A percentile compares a stretch with the other conserved stretches of the same genome.
phyloP scores from a whole-genome alignment of 2,329 filamentous ascomycete species.

The Penicillium sp. region DNA sequence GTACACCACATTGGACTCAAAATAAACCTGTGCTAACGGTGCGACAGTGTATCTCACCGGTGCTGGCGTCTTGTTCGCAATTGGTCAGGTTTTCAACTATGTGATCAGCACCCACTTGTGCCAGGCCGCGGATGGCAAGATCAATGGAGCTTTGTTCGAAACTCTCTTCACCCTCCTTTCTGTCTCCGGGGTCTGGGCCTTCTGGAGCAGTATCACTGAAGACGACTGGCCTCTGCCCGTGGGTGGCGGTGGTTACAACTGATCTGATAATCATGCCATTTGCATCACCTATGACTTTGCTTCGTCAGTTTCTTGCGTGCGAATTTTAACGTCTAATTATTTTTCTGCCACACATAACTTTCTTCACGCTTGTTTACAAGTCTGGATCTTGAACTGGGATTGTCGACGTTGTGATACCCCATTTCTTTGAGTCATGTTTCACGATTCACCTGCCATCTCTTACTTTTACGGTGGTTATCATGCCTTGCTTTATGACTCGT shows the following conservation, averaged over 20 bases:
- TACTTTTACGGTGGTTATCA: constrained; percentile 4
- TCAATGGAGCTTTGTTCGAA: constrained; percentile 90
- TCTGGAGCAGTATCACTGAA: constrained; percentile 99
- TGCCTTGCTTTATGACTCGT: constrained; percentile 7
- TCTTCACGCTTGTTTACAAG: constrained; percentile 15
- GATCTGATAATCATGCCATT: constrained; percentile 7
- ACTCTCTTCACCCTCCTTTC: constrained; percentile 86
- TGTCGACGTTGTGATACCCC: constrained; percentile 28
- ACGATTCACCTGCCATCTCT: constrained; percentile 18
- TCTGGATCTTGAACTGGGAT: constrained; percentile 12
- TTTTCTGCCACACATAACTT: constrained; percentile 15
- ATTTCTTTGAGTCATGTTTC: constrained; percentile 23
- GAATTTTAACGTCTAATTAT: background rate
- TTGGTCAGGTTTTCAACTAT: constrained; percentile 96
- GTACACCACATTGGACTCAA: constrained; percentile 28
- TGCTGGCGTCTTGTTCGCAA: constrained; percentile 78
- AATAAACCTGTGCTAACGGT: constrained; percentile 9
- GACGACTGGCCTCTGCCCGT: constrained; percentile 82
- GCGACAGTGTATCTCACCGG: constrained; percentile 65
- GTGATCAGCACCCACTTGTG: constrained; percentile 90
- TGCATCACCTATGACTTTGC: constrained; percentile 1
- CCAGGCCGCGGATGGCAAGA: constrained; percentile 74
- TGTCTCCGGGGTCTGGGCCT: constrained; percentile 82
- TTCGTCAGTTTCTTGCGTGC: constrained; percentile 8
- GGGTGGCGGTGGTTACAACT: constrained; percentile 32